Base-by-base conservation (phyloP, 2,329 filamentous ascomycete species). In the Dactylella cylindrospora region DNA sequence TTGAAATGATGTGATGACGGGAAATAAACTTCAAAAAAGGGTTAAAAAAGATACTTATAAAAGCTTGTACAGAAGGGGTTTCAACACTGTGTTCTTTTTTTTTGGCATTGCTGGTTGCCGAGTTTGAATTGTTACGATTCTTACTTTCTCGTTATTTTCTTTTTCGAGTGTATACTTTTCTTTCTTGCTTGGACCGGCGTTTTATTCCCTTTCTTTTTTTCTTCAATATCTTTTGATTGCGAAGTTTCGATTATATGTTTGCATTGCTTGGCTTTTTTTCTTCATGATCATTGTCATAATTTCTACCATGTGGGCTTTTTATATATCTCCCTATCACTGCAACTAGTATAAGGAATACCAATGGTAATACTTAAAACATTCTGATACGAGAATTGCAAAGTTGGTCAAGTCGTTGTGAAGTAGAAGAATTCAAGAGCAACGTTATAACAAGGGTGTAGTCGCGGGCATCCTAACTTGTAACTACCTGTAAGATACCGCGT, bases 291-390 rank as follows among this genome's bases (percentile, higher is more conserved):
- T 47, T 17, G 28, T 43, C 22, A 43, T 28, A 55, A 40, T 47
- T 49, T 36, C 49, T 57, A 36, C 52, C 52, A 50, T 57, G 32
- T 33, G 19, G 44, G 31, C 28, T 47, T 28, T 49, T 41, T 10
- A n/a, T 2, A 13, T 9, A 20, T 13, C 8, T n/a, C 8, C 38
- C 8, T 44, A 28, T 61, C 41, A 17, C 40, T n/a, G n/a, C n/a
- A n/a, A n/a, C n/a, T 47, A 33, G 22, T 49, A 53, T 40, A 28
- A 41, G 33, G 43, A 46, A 46, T 36, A 39, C 44, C 47, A 61
- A 61, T 61, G 55, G 55, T 61, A 61, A 61, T 61, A 53, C 53
- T 33, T 61, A 49, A n/a, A n/a, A n/a, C n/a, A n/a, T n/a, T n/a
- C n/a, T n/a, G n/a, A n/a, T n/a, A n/a, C n/a, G n/a, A n/a, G n/a